Evolutionary conservation across 2,329 filamentous ascomycete species (phyloP).

Genomic region (Stemphylium lycopersici): DNA sequence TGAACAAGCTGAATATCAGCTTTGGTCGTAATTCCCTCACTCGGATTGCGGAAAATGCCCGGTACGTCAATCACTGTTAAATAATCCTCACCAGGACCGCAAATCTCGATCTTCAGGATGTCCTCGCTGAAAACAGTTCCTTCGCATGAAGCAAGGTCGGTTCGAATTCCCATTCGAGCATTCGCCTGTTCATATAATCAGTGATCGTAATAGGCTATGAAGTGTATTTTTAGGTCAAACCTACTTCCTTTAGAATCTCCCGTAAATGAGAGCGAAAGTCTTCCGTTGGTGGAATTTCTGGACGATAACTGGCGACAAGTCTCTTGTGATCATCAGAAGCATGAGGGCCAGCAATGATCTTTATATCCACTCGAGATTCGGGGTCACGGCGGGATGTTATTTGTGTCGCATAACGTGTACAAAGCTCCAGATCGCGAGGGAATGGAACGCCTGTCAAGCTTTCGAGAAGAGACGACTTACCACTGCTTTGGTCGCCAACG

Average conservation of each 20-base stretch:
- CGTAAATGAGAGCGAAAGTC: conserved; percentile 1
- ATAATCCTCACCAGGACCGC: conserved; percentile 32
- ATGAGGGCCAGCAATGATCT: conserved; percentile 21
- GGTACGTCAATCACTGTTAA: conserved; percentile 54
- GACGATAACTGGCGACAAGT: conserved; percentile 1
- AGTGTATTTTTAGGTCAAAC: neutral
- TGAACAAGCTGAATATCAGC: conserved; percentile 19
- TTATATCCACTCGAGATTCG: conserved; percentile 46
- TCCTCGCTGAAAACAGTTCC: conserved; percentile 39
- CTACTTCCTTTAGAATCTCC: neutral
- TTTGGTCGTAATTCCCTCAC: conserved; percentile 13
- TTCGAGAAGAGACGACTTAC: conserved; percentile 46
- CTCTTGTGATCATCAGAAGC: conserved; percentile 23
- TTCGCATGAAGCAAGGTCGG: neutral
- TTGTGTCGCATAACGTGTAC: conserved; percentile 66
- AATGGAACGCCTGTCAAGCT: conserved; percentile 47
- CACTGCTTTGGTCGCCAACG: conserved; percentile 16
- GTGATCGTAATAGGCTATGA: neutral
- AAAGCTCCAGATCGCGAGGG: conserved; percentile 52
- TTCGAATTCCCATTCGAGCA: conserved; percentile 53
- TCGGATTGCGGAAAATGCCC: conserved; percentile 45
- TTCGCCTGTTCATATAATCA: conserved; percentile 48
- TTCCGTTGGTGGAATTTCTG: neutral
- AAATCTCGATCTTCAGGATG: conserved; percentile 30
- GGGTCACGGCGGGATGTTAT: conserved; percentile 57